A percentile compares a stretch with the other conserved stretches of the same genome.
phyloP scores from a whole-genome alignment of 495 filamentous ascomycete species.

The Penicillium subrubescens region DNA sequence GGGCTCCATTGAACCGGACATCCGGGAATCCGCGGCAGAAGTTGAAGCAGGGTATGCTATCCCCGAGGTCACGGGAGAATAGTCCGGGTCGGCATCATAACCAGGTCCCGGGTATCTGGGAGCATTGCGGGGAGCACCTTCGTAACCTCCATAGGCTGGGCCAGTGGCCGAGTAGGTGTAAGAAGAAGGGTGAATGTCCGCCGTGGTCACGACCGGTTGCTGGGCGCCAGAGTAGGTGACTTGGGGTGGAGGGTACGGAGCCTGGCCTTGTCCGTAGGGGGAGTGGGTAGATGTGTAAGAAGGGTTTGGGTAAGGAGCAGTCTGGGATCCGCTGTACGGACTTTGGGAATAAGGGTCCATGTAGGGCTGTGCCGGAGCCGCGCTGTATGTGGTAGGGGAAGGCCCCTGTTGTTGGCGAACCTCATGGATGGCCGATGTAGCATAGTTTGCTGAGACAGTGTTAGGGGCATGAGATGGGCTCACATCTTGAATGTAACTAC shows the following conservation, averaged over 20 bases:
- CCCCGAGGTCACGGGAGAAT: constrained; percentile 46
- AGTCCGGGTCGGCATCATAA: constrained; percentile 50
- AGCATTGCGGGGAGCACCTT: constrained; percentile 46
- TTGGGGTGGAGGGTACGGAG: constrained; percentile 41
- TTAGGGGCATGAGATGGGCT: constrained; percentile 43
- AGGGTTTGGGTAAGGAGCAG: constrained; percentile 36
- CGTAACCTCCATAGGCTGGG: constrained; percentile 37
- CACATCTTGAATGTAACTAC: constrained; percentile 50
- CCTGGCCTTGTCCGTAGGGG: constrained; percentile 39
- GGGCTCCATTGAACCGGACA: constrained; percentile 41
- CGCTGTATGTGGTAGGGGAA: constrained; percentile 43
- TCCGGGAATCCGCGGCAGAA: constrained; percentile 49
- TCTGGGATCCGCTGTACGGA: constrained; percentile 41
- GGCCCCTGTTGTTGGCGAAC: constrained; percentile 40
- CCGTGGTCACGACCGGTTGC: constrained; percentile 40
- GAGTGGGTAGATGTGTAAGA: constrained; percentile 44
- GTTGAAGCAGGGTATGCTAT: constrained; percentile 45
- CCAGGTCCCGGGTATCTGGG: constrained; percentile 50
- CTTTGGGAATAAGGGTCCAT: constrained; percentile 42
- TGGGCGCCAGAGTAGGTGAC: constrained; percentile 40
- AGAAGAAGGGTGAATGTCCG: constrained; percentile 42
- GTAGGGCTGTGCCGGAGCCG: constrained; percentile 37
- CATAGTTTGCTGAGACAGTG: constrained; percentile 39
- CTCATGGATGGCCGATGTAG: constrained; percentile 39
- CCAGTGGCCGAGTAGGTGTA: constrained; percentile 47